Evolutionary conservation across 2,329 filamentous ascomycete species (phyloP), one percentile per base, ranked within the genome.

Genomic region (Lasiodiplodia theobromae): DNA sequence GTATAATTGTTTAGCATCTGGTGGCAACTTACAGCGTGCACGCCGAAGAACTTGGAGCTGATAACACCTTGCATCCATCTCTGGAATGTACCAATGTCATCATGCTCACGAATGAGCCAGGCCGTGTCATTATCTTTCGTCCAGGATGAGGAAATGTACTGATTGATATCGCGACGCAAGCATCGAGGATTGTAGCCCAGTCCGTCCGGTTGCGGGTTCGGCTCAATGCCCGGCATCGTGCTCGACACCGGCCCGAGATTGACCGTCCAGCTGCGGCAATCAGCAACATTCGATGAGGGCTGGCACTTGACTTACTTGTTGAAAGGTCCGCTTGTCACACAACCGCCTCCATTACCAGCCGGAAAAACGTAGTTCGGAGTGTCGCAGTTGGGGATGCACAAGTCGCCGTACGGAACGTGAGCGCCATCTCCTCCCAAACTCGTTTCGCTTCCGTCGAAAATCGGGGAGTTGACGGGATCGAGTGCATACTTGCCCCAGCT

Each of bases 401-500:
- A 10, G 3, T 54, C 14, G 2, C 23, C 52, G 52, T 18, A 31
- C 16, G 28, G 23, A 7, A n/a, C 23, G 58, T 73, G 77, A 3
- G 69, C 76, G 23, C 86, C 85, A 69, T 87, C 83, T 23, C 85
- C 84, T 25, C 82, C 73, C 69, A 79, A 75, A 66, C 81, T 79
- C 60, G 82, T 84, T 25, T 81, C 82, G 70, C 83, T 84, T 57
- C 87, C 87, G 71, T 87, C 85, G 69, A 89, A 88, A 54, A 88
- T 74, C 12, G 85, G 83, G 0, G 85, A 86, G 68, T 82, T 80
- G 69, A 67, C 49, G 1, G 75, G 76, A 28, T 87, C 82, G 3
- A 78, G 70, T 1, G 82, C 78, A 76, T 82, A 83, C 64, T 80
- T 80, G 2, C 81, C 81, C 84, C 85, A 88, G 74, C 87, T 84